phyloP scores from a whole-genome alignment of 179 eudicot species.

The Vitellaria paradoxa region DNA sequence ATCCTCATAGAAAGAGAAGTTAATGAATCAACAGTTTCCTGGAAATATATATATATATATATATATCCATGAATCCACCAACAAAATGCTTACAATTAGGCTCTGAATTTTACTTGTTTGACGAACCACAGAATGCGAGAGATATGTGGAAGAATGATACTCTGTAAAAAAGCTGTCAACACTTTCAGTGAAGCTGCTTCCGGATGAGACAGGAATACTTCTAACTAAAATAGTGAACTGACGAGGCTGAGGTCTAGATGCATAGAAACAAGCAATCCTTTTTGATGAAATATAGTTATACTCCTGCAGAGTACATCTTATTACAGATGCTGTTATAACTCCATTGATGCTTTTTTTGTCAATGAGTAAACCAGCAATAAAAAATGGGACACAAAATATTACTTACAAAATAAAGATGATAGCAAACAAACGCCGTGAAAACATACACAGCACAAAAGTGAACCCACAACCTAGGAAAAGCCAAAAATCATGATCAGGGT shows the following conservation, averaged over 20 bases:
- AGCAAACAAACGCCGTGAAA: conserved; percentile 83
- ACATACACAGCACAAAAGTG: conserved; percentile 77
- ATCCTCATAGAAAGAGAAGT: neutral
- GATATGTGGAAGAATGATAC: conserved; percentile 73
- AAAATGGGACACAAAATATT: conserved; percentile 6
- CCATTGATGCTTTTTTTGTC: neutral
- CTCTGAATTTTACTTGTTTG: conserved; percentile 49
- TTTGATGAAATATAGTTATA: conserved; percentile 67
- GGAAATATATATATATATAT: neutral
- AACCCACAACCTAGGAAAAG: conserved; percentile 76
- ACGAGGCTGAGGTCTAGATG: conserved; percentile 83
- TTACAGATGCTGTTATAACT: conserved; percentile 7
- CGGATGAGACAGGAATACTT: conserved; percentile 68
- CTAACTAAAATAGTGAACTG: conserved; percentile 87
- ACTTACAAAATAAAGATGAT: conserved; percentile 84
- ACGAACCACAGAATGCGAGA: conserved; percentile 73
- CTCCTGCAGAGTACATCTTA: conserved; percentile 60
- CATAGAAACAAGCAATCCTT: conserved; percentile 66
- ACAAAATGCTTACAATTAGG: conserved; percentile 62
- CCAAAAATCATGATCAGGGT: conserved; percentile 15
- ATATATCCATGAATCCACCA: neutral
- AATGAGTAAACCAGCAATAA: neutral
- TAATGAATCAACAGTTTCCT: neutral
- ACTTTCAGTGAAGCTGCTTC: conserved; percentile 60
- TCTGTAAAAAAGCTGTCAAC: conserved; percentile 75